These are phyloP conservation scores for Dictyophora rubrovolvata DNA, from an alignment of 768 basidiomycete genomes.

Conservation along the genomic window DNA sequence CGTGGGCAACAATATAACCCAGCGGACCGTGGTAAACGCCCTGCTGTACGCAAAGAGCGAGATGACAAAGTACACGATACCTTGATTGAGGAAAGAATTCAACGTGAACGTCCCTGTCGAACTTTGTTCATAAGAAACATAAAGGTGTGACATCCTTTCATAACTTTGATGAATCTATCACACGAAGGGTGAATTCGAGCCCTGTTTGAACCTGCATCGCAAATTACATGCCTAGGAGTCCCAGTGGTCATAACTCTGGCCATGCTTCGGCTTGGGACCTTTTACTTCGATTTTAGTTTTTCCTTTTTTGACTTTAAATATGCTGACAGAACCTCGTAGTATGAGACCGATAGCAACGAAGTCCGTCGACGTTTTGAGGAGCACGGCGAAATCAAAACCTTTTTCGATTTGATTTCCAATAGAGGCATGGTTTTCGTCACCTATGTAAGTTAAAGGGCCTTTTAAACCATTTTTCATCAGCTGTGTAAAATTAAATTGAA, in stretches of 20 bases:
- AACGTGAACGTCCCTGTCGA: constrained; percentile 88
- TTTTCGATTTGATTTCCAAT: constrained; percentile 89
- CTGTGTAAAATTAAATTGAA: neutral
- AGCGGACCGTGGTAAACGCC: constrained; percentile 1
- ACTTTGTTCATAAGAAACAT: constrained; percentile 97
- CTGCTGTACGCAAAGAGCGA: constrained; percentile 51
- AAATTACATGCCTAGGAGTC: neutral
- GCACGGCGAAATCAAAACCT: constrained; percentile 93
- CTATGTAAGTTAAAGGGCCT: constrained; percentile 57
- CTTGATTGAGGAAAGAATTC: constrained; percentile 88
- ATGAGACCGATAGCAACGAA: constrained; percentile 80
- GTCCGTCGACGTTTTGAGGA: constrained; percentile 82
- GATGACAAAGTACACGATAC: constrained; percentile 87
- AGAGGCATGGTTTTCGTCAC: constrained; percentile 99
- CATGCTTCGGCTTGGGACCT: neutral
- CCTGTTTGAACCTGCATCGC: neutral
- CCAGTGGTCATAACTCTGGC: neutral
- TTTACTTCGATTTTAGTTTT: neutral
- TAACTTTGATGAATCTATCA: neutral
- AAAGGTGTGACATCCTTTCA: constrained; percentile 55
- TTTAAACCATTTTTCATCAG: neutral
- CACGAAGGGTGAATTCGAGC: neutral
- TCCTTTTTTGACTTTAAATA: neutral
- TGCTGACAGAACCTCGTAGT: constrained; percentile 33
- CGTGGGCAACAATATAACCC: constrained; percentile 4